Base-by-base conservation (phyloP, 1,284 basidiomycete genomes). In the Agaricales sp. region DNA sequence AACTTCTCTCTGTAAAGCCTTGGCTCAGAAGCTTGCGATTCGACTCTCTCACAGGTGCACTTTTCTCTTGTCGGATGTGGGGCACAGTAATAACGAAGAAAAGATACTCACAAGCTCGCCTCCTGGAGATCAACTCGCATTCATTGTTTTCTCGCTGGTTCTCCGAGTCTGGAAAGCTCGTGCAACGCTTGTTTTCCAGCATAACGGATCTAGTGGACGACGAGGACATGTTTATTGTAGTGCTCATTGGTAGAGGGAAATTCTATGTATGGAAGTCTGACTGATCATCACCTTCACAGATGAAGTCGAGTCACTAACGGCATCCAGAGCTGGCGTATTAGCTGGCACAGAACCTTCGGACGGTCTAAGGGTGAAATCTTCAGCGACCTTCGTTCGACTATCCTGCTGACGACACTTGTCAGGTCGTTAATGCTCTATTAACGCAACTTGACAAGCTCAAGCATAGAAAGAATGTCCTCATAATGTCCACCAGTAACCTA, bases 81-180 rank as follows among this genome's bases (percentile, higher is more conserved):
- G n/a, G 35, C 43, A 3, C 8, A 14, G 25, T 38, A 39, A 18
- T n/a, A 16, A 30, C 49, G 23, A 20, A 30, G 14, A 19, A 46
- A 37, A 93, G 92, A 47, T 99, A 96, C 62, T 71, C 85, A 0
- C 76, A 87, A 62, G 82, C 91, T 22, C 85, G 89, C 50, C 71
- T 99, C 2, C 79, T 99, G 44, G 96, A 99, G 64, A 97, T 99
- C 64, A 99, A 99, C 61, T 93, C 93, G 0, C 93, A 97, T 67
- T 96, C 92, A 1, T 73, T 96, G 3, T 96, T 97, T 63, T 93
- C 90, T 4, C 87, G 92, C 55, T 96, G 93, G 93, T 99, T 99
- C 67, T 96, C 92, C 1, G 96, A 99, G 62, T 95, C 92, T 0
- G 96, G 96, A 22, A 99, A 99, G 67, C 81, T 99, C 13, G 96